phyloP scores from a whole-genome alignment of 352 stramenopile genomes.

The Phytophthora hybrid region DNA sequence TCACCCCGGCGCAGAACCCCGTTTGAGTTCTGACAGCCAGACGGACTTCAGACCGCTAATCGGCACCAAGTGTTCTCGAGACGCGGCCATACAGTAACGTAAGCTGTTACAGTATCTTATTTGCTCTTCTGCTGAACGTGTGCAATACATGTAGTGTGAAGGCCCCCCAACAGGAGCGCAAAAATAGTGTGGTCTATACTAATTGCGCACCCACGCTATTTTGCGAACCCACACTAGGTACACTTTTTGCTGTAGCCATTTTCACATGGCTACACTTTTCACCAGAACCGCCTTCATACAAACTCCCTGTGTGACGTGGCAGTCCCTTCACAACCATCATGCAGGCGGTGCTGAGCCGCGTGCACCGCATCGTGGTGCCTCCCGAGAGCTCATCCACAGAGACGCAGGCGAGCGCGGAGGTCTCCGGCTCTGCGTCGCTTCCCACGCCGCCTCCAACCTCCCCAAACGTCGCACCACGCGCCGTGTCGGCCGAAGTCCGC shows the following conservation, averaged over 20 bases:
- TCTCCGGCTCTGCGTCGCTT: neutral
- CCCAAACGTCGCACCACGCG: neutral
- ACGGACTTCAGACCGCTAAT: neutral
- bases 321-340: slow-evolving; percentile 34
- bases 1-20: no score
- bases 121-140: no score
- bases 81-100: no score
- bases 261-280: no score
- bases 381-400: slow-evolving; percentile 3
- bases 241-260: no score
- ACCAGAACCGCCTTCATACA: neutral
- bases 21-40: neutral
- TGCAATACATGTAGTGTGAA: no score
- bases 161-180: no score
- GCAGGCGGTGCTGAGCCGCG: slow-evolving; percentile 77
- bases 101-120: no score
- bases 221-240: no score
- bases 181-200: no score
- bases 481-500: slow-evolving; percentile 8
- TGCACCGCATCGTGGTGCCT: slow-evolving; percentile 72
- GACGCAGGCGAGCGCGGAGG: neutral
- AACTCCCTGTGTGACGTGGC: slow-evolving; percentile 7
- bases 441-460: neutral
- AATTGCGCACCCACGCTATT: no score
- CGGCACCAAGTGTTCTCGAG: neutral